Percentiles rank a stretch among this genome's conserved stretches.
Evolutionary conservation across 495 filamentous ascomycete genomes (phyloP).

Genomic region (Aspergillus steynii): DNA sequence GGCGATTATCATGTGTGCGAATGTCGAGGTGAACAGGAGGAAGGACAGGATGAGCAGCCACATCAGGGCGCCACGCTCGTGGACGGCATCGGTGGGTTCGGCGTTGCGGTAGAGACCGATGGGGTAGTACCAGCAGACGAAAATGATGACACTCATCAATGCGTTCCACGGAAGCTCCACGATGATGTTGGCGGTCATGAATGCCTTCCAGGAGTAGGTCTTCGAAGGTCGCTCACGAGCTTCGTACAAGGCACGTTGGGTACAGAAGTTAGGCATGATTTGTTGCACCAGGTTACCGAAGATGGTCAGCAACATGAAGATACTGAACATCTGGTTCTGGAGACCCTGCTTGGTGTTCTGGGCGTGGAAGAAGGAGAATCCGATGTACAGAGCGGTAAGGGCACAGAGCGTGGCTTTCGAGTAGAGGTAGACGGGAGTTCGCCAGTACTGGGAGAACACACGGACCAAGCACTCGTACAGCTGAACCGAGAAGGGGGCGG

Average conservation of each 20-base stretch:
- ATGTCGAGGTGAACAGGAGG: slow-evolving; percentile 61
- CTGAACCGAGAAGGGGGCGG: slow-evolving; percentile 56
- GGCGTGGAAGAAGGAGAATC: slow-evolving; percentile 86
- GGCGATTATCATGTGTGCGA: slow-evolving; percentile 65
- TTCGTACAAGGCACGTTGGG: slow-evolving; percentile 67
- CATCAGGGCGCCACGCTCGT: slow-evolving; percentile 58
- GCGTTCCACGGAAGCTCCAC: slow-evolving; percentile 76
- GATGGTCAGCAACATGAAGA: slow-evolving; percentile 85
- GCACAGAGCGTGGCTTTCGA: slow-evolving; percentile 58
- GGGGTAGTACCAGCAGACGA: slow-evolving; percentile 67
- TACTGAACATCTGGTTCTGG: slow-evolving; percentile 87
- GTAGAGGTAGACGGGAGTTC: slow-evolving; percentile 59
- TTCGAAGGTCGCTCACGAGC: slow-evolving; percentile 71
- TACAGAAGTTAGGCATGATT: slow-evolving; percentile 71
- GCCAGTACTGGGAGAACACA: slow-evolving; percentile 60
- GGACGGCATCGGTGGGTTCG: slow-evolving; percentile 40
- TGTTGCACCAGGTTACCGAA: slow-evolving; percentile 81
- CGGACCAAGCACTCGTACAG: slow-evolving; percentile 52
- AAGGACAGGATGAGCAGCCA: slow-evolving; percentile 57
- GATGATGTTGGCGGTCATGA: slow-evolving; percentile 67
- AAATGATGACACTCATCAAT: slow-evolving; percentile 63
- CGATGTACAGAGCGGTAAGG: slow-evolving; percentile 70
- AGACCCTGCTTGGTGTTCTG: slow-evolving; percentile 75
- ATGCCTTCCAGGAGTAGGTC: slow-evolving; percentile 74
- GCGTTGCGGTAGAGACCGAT: slow-evolving; percentile 63